Evolutionary conservation across 83 land plant species (phyloP).

Genomic region (Diphasiastrum complanatum): DNA sequence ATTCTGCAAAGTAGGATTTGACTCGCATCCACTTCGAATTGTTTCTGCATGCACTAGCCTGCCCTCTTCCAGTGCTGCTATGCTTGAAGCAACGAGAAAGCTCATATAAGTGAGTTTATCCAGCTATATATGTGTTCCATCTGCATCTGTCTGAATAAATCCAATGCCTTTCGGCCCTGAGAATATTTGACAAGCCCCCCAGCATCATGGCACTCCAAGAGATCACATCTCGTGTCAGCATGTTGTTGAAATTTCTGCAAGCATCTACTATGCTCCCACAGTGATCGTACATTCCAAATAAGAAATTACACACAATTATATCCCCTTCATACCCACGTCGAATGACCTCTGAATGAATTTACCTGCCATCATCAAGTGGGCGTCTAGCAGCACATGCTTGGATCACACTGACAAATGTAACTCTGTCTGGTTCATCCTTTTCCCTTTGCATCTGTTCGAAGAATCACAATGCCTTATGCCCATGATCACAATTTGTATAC

Average conservation of each 20-base stretch:
- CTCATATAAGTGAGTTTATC: too few species aligned
- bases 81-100: too few species aligned
- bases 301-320: not conserved
- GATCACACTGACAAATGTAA: slow-evolving; percentile 1
- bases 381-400: slow-evolving; percentile 10
- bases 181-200: too few species aligned
- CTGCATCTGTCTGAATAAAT: too few species aligned
- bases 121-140: too few species aligned
- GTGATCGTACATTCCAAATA: slow-evolving; percentile 11
- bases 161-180: too few species aligned
- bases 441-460: not conserved
- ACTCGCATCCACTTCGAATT: too few species aligned
- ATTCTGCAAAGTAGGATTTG: too few species aligned
- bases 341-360: not conserved
- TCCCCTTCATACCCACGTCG: not conserved
- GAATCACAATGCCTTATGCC: not conserved
- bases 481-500: too few species aligned
- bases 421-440: not conserved
- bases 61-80: too few species aligned
- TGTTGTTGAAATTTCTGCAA: not conserved
- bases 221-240: slow-evolving; percentile 2
- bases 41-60: too few species aligned
- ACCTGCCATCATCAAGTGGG: not conserved
- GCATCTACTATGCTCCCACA: slow-evolving; percentile 14
- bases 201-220: slow-evolving; percentile 8